Base-by-base conservation (phyloP, 192 early-diverging fungal species). In the Fimicolochytrium jonesii region DNA sequence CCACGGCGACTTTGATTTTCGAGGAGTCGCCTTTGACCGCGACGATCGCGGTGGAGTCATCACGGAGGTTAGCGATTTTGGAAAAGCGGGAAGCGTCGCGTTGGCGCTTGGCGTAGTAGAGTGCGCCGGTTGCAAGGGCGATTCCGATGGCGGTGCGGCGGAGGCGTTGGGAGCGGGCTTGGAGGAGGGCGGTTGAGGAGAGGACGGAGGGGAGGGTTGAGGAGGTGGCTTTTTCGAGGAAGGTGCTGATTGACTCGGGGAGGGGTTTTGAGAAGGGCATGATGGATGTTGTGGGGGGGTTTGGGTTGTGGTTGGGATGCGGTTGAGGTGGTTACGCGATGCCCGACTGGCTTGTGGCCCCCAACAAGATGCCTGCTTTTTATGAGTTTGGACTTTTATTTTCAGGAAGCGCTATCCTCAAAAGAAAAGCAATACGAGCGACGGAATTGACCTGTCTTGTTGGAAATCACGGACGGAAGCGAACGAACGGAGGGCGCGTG, bases 1-100 rank as follows among this genome's bases (percentile, higher is more conserved):
- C 77, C 22, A 80, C 77, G 37, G 64, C 77, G 10, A 80, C 77
- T 66, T 77, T 77, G 43, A 69, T 51, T 20, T 57, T n/a, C 17
- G 64, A 55, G n/a, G 55, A 46, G 54, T 77, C 70, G 32, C 74
- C 58, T 25, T 69, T 67, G 30, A 77, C 39, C 32, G 34, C n/a
- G 22, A 15, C 56, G 33, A 22, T 25, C 11, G 33, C 53, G 31
- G 35, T 55, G 2, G 34, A 30, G 33, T 36, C 15, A 26, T 30
- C 53, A 4, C 34, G 2, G 18, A 30, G 31, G 53, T 55, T 55
- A 3, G 53, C 53, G 3, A n/a, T 35, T 33, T 55, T 48, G 46
- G 6, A 20, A 20, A 13, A 22, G 11, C n/a, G n/a, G n/a, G n/a
- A n/a, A n/a, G n/a, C n/a, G 3, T 32, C 20, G 9, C 28, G 22